Conservation (phyloP, 306 rosid species). For the Rosa multiflora region DNA sequence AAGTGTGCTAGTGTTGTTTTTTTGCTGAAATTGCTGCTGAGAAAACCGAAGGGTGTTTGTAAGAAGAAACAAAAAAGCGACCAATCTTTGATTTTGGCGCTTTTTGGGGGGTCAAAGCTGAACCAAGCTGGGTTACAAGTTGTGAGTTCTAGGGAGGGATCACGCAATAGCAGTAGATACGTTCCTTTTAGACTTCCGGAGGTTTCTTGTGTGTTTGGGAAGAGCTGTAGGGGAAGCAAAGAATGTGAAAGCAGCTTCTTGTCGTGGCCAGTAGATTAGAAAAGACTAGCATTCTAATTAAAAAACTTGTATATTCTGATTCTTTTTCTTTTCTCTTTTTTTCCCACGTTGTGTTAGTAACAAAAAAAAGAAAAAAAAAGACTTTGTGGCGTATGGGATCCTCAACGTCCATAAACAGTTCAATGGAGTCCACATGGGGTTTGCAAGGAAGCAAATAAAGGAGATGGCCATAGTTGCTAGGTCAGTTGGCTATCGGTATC, state of each 20-base stretch:
- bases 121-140: neutral
- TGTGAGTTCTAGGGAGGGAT: neutral
- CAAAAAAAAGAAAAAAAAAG: neutral
- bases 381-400: neutral
- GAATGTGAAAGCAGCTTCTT: neutral
- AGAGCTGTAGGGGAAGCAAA: neutral
- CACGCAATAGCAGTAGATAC: neutral
- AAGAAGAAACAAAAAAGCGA: neutral
- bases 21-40: neutral
- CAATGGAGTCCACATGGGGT: neutral
- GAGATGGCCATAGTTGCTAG: neutral
- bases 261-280: neutral
- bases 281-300: neutral
- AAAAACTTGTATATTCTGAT: neutral
- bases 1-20: neutral
- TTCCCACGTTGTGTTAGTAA: neutral
- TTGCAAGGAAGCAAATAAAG: neutral
- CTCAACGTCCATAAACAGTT: neutral
- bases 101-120: slow-evolving; percentile 2
- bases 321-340: neutral
- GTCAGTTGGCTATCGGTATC: neutral
- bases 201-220: neutral
- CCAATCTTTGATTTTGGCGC: neutral
- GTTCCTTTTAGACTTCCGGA: no score
- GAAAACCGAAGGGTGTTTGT: neutral